Evolutionary conservation across 495 filamentous ascomycete genomes (phyloP), one percentile per base, ranked within the genome.

Genomic region (Oidiodendron maius): DNA sequence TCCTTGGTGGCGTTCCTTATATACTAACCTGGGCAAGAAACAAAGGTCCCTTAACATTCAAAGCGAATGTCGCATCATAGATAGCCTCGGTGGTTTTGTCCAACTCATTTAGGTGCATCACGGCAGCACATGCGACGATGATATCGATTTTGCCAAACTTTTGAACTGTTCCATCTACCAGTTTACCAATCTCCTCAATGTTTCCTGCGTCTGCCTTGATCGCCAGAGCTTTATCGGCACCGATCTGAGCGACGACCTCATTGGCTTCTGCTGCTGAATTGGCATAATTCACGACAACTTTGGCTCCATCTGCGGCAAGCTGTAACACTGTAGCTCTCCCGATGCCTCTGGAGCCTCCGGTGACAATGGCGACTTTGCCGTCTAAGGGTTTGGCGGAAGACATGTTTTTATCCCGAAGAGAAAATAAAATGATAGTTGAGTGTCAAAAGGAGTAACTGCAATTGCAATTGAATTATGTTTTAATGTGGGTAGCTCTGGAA

Each of bases 31-130:
- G 73, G 2, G 70, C 68, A 13, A 87, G 63, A 51, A 87, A 87
- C 40, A 78, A 77, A 0, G 82, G 76, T 1, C 82, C 83, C 55
- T 84, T 86, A 46, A 86, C 82, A 61, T 86, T 86, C 26, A 83
- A 34, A 15, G 55, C 55, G 48, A 78, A 76, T 3, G 63, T 66
- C 9, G 45, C 53, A 50, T 85, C 83, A 48, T 78, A 90, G 45
- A 75, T 71, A 15, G 59, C 70, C 50, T 84, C 81, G 3, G 69
- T 84, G 10, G 74, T 76, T 23, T 62, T 53, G n/a, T 74, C 72
- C 20, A 89, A 66, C 51, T 73, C 70, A 32, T 60, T 73, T 62
- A 78, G 71, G 10, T 63, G 63, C 57, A 83, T 58, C 1, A 76
- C 50, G 0, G 71, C 83, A 0, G 83, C 83, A 48, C 82, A 84